phyloP scores from a whole-genome alignment of 495 filamentous ascomycete species.

The Xylaria bambusicola region DNA sequence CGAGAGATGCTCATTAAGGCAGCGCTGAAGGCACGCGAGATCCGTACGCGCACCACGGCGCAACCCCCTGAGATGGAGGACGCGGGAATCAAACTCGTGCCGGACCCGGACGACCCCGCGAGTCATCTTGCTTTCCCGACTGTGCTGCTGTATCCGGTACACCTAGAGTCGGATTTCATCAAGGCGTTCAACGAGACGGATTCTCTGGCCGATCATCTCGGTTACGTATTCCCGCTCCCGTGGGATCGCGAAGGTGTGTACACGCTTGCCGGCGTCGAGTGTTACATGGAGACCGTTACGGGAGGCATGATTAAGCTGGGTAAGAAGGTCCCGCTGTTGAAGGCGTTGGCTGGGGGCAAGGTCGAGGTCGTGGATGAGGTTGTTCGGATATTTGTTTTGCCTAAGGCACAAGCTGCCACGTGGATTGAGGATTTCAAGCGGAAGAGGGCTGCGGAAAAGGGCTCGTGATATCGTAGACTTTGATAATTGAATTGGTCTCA shows the following conservation, averaged over 20 bases:
- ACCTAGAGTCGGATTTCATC: constrained; percentile 83
- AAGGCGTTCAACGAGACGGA: constrained; percentile 78
- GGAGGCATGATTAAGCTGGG: constrained; percentile 88
- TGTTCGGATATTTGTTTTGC: constrained; percentile 78
- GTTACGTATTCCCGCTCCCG: constrained; percentile 76
- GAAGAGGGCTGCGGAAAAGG: constrained; percentile 54
- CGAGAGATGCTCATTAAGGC: constrained; percentile 62
- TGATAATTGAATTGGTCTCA: too few species aligned
- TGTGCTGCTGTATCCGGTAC: constrained; percentile 77
- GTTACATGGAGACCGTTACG: constrained; percentile 78
- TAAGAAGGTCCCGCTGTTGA: constrained; percentile 75
- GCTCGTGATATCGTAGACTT: not conserved
- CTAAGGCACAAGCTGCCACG: constrained; percentile 60
- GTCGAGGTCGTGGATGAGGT: constrained; percentile 86
- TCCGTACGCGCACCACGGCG: constrained; percentile 64
- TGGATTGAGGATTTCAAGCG: constrained; percentile 86
- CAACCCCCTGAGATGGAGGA: constrained; percentile 85
- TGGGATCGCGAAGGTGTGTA: constrained; percentile 81
- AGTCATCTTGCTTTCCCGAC: constrained; percentile 74
- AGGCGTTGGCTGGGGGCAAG: constrained; percentile 73
- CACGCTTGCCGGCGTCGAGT: constrained; percentile 66
- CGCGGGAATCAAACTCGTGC: constrained; percentile 63
- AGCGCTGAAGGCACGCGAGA: constrained; percentile 74
- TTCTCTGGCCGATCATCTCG: constrained; percentile 68
- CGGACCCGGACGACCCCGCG: constrained; percentile 71